Percentiles rank a stretch among this genome's conserved stretches.
Conservation (phyloP, 2,329 filamentous ascomycete species). For the Fusarium liriodendri region DNA sequence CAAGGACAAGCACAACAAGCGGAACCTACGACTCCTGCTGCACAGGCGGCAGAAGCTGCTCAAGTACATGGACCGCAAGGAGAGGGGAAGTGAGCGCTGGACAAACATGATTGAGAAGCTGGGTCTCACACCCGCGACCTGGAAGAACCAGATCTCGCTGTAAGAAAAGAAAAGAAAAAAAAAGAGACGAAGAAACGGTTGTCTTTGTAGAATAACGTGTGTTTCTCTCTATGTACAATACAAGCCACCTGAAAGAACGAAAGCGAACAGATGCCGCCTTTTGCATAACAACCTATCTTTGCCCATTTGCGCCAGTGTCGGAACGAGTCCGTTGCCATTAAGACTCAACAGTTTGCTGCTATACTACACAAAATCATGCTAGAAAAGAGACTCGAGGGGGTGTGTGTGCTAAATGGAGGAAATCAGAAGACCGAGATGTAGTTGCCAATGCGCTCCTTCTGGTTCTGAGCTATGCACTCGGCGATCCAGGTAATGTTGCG, state of each 20-base stretch:
- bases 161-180: constrained; percentile 29
- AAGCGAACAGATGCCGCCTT: constrained; percentile 40
- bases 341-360: constrained; percentile 49
- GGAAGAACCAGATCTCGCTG: constrained; percentile 83
- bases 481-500: constrained; percentile 99
- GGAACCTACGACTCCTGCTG: constrained; percentile 85
- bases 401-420: constrained; percentile 18
- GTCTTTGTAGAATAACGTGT: constrained; percentile 56
- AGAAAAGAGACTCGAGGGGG: constrained; percentile 37
- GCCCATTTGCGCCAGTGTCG: constrained; percentile 48
- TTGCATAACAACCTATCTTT: constrained; percentile 42
- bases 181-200: neutral
- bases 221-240: constrained; percentile 64
- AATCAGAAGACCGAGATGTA: constrained; percentile 96
- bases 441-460: constrained; percentile 98
- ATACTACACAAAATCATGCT: constrained; percentile 58
- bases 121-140: constrained; percentile 87
- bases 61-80: constrained; percentile 87
- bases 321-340: constrained; percentile 51
- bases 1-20: constrained; percentile 94
- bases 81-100: constrained; percentile 92
- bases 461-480: constrained; percentile 99
- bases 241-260: constrained; percentile 47
- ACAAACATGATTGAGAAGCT: constrained; percentile 85
- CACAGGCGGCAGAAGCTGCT: constrained; percentile 91